Percentiles rank a stretch among this genome's conserved stretches.
Conservation (phyloP, 345 rosid species). For the Bruguiera gymnorhiza region DNA sequence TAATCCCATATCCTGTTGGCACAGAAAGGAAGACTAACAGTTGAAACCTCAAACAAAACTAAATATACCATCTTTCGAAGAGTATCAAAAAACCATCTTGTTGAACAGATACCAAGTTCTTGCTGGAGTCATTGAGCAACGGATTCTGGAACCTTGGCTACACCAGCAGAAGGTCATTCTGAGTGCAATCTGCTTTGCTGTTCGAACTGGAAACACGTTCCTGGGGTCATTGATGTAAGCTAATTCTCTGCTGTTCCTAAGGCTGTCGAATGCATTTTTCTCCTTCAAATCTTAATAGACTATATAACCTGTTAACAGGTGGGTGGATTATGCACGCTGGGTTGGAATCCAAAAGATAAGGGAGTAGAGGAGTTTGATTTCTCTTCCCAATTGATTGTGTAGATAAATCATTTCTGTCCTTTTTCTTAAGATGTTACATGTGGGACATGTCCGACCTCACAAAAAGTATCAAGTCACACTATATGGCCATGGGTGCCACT, state of each 20-base stretch:
- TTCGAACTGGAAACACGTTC: constrained; percentile 95
- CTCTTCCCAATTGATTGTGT: too few species aligned
- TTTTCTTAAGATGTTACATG: too few species aligned
- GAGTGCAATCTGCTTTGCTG: constrained; percentile 80
- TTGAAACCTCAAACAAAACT: too few species aligned
- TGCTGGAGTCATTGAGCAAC: constrained; percentile 93
- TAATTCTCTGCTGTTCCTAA: constrained; percentile 1
- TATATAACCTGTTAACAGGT: constrained; percentile 39
- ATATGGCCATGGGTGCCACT: too few species aligned
- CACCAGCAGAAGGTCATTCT: constrained; percentile 80
- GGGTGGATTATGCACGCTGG: constrained; percentile 96
- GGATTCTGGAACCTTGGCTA: constrained; percentile 84
- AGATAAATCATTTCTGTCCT: too few species aligned
- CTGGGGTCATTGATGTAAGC: constrained; percentile 91
- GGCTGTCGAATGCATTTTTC: constrained; percentile 1
- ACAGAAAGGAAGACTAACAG: too few species aligned
- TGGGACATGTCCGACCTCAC: too few species aligned
- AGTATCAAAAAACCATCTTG: neutral
- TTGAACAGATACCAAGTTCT: constrained; percentile 78
- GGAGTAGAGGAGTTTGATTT: constrained; percentile 5
- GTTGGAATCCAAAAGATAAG: constrained; percentile 73
- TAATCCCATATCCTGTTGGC: too few species aligned
- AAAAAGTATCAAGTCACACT: too few species aligned
- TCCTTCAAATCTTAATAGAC: neutral
- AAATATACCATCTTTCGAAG: too few species aligned